phyloP scores from a whole-genome alignment of 169 alveolate species.

The Prorocentrum cordatum region DNA sequence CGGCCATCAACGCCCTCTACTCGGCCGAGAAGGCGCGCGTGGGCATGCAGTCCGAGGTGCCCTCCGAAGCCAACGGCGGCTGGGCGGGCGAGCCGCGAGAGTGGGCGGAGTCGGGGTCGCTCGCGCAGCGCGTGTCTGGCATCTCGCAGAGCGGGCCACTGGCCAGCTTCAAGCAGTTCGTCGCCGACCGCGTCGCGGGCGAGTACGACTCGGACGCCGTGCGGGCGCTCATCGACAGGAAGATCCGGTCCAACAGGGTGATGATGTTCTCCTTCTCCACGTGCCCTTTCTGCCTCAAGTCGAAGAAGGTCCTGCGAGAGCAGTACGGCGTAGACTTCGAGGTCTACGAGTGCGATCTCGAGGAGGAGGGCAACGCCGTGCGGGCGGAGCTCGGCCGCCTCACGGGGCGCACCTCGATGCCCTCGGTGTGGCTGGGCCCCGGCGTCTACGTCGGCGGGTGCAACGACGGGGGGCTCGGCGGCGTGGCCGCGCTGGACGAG shows the following conservation, averaged over 20 bases:
- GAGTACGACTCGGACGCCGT: slow-evolving; percentile 33
- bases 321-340: slow-evolving; percentile 40
- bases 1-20: no score
- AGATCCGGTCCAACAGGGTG: slow-evolving; percentile 22
- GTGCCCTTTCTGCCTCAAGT: slow-evolving; percentile 50
- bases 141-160: slow-evolving; percentile 54
- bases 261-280: slow-evolving; percentile 67
- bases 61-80: no score
- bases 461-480: slow-evolving; percentile 66
- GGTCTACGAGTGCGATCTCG: slow-evolving; percentile 64
- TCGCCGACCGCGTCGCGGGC: slow-evolving; percentile 49
- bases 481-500: slow-evolving; percentile 42
- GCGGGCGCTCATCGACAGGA: slow-evolving; percentile 5
- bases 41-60: no score
- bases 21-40: no score
- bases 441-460: slow-evolving; percentile 26
- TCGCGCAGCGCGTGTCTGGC: slow-evolving; percentile 33
- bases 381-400: slow-evolving; percentile 66
- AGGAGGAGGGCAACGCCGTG: slow-evolving; percentile 56
- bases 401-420: slow-evolving; percentile 68
- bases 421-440: slow-evolving; percentile 31
- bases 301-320: slow-evolving; percentile 36
- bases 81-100: no score
- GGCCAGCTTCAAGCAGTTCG: slow-evolving; percentile 37
- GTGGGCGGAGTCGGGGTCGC: slow-evolving; percentile 44